Evolutionary conservation across 2,329 filamentous ascomycete genomes (phyloP).

Genomic region (Davidsoniella eucalypti): DNA sequence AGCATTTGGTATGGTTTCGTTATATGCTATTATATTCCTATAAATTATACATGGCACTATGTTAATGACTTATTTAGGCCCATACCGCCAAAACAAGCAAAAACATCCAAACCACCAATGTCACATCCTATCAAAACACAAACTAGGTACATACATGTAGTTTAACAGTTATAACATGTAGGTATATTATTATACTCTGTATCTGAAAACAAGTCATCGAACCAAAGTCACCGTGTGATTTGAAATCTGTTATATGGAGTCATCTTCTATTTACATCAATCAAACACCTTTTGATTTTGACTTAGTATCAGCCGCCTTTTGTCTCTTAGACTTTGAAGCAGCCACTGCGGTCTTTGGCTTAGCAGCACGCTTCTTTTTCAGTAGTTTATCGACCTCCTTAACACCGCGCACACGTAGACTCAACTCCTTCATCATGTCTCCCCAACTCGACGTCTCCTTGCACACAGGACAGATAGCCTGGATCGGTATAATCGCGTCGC

Average conservation of each 20-base stretch:
- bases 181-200: too few relatives aligned
- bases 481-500: slow-evolving; percentile 44
- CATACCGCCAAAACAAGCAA: too few relatives aligned
- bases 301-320: background rate
- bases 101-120: too few relatives aligned
- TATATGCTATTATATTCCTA: too few relatives aligned
- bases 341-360: slow-evolving; percentile 14
- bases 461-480: slow-evolving; percentile 59
- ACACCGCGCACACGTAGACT: slow-evolving; percentile 54
- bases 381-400: slow-evolving; percentile 52
- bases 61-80: too few relatives aligned
- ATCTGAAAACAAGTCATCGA: too few relatives aligned
- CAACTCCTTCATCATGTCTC: slow-evolving; percentile 65
- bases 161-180: too few relatives aligned
- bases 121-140: too few relatives aligned
- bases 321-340: background rate
- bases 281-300: background rate
- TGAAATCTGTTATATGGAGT: background rate
- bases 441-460: slow-evolving; percentile 46
- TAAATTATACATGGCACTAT: too few relatives aligned
- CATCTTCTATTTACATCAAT: background rate
- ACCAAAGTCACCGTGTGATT: background rate
- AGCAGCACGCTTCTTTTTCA: slow-evolving; percentile 32
- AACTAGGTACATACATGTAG: too few relatives aligned
- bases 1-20: too few relatives aligned